Conservation (phyloP, 2,329 filamentous ascomycete species). For the Fusarium nodosum region DNA sequence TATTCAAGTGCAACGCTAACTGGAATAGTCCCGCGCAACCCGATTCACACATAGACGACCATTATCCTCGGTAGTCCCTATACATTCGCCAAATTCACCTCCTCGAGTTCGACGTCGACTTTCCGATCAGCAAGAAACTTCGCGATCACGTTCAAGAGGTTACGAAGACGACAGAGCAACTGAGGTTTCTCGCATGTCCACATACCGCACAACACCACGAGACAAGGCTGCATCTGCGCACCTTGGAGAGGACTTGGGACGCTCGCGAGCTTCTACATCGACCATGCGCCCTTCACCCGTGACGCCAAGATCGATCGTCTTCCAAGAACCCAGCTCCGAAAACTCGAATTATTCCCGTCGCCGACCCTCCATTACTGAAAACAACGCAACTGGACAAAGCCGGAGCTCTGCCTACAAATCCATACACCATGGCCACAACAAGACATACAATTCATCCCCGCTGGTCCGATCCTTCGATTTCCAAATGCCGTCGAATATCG, state of each 20-base stretch:
- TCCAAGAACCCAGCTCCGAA: slow-evolving; percentile 59
- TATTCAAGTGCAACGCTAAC: slow-evolving; percentile 38
- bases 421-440: slow-evolving; percentile 46
- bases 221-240: slow-evolving; percentile 60
- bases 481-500: slow-evolving; percentile 48
- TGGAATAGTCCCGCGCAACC: slow-evolving; percentile 61
- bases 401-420: slow-evolving; percentile 62
- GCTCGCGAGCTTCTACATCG: slow-evolving; percentile 52
- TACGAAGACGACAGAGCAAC: slow-evolving; percentile 61
- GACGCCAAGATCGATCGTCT: slow-evolving; percentile 63
- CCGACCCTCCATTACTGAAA: slow-evolving; percentile 64
- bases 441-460: slow-evolving; percentile 71
- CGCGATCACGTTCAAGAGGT: slow-evolving; percentile 53
- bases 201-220: slow-evolving; percentile 59
- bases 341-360: slow-evolving; percentile 51
- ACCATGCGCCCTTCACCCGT: slow-evolving; percentile 60
- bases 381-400: slow-evolving; percentile 56
- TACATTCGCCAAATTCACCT: slow-evolving; percentile 64
- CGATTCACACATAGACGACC: slow-evolving; percentile 65
- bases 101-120: slow-evolving; percentile 66
- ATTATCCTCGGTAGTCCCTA: slow-evolving; percentile 65
- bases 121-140: slow-evolving; percentile 69
- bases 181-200: slow-evolving; percentile 58
- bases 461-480: slow-evolving; percentile 62
- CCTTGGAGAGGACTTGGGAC: slow-evolving; percentile 56